A percentile compares a stretch with the other conserved stretches of the same genome.
Conservation (phyloP, 2,329 filamentous ascomycete species). For the Ophiostoma triangulosporum region DNA sequence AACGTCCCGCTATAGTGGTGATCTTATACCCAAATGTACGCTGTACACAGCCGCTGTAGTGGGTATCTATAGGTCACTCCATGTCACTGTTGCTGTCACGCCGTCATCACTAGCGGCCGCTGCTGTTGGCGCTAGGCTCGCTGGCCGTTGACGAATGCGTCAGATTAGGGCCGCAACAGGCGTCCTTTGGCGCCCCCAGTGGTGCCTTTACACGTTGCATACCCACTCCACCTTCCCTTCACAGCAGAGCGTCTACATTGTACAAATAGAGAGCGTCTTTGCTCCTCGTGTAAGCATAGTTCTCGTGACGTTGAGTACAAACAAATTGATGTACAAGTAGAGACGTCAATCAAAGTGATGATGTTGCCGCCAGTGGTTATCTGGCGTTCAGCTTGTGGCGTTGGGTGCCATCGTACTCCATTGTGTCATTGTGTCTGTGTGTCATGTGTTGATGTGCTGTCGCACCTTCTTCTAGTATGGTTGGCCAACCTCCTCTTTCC, state of each 20-base stretch:
- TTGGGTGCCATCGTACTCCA: neutral
- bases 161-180: slow-evolving; percentile 2
- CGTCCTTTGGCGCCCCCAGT: slow-evolving; percentile 4
- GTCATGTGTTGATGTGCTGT: neutral
- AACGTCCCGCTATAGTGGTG: slow-evolving; percentile 7
- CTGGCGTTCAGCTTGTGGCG: neutral
- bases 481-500: slow-evolving; percentile 6
- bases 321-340: too few species aligned
- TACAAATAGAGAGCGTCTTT: too few species aligned
- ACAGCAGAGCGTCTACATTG: too few species aligned
- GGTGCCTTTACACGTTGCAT: slow-evolving; percentile 9
- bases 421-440: neutral
- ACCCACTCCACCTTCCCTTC: slow-evolving; percentile 7
- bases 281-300: too few species aligned
- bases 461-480: neutral
- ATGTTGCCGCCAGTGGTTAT: neutral
- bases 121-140: slow-evolving; percentile 4
- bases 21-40: slow-evolving; percentile 1
- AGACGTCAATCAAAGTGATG: too few species aligned
- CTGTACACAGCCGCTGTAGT: neutral
- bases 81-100: neutral
- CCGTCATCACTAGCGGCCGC: slow-evolving; percentile 7
- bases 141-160: neutral
- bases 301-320: too few species aligned
- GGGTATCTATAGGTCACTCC: neutral